These are phyloP conservation scores for Microbotryomycetes sp. DNA, from an alignment of 1,284 basidiomycete species.

Conservation along the genomic window DNA sequence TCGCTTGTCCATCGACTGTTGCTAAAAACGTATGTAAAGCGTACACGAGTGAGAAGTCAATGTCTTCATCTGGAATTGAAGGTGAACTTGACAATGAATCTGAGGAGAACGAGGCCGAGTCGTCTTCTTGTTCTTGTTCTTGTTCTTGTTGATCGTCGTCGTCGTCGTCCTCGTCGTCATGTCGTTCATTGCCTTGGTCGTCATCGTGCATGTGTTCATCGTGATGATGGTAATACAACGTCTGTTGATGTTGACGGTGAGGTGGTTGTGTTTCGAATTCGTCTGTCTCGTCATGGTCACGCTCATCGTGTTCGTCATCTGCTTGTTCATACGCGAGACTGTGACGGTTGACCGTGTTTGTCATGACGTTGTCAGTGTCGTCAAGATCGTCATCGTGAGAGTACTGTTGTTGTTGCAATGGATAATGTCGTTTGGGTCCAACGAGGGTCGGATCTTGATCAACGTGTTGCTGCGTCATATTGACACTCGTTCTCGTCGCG, in stretches of 20 bases:
- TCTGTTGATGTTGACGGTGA: conserved; percentile 1
- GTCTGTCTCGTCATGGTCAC: too few relatives aligned
- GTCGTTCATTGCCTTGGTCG: conserved; percentile 1
- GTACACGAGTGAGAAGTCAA: conserved; percentile 84
- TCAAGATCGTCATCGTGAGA: neutral
- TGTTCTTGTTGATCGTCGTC: conserved; percentile 6
- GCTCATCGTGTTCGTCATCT: neutral
- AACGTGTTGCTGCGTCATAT: too few relatives aligned
- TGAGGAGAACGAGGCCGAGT: conserved; percentile 37
- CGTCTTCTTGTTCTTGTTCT: conserved; percentile 20
- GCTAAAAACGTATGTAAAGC: conserved; percentile 88
- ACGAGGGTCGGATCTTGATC: too few relatives aligned
- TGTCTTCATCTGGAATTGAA: conserved; percentile 80
- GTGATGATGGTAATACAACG: conserved; percentile 7
- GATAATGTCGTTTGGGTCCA: too few relatives aligned
- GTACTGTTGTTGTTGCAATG: too few relatives aligned
- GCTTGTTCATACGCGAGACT: too few relatives aligned
- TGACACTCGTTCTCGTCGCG: too few relatives aligned
- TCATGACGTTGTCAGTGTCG: too few relatives aligned
- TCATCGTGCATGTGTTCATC: conserved; percentile 5
- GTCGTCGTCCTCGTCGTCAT: neutral
- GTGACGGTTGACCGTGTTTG: too few relatives aligned
- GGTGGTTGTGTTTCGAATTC: too few relatives aligned
- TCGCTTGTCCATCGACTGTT: conserved; percentile 92
- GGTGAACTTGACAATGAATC: conserved; percentile 58